Base-by-base conservation (phyloP, 1,284 basidiomycete genomes). In the Inonotus hispidus region DNA sequence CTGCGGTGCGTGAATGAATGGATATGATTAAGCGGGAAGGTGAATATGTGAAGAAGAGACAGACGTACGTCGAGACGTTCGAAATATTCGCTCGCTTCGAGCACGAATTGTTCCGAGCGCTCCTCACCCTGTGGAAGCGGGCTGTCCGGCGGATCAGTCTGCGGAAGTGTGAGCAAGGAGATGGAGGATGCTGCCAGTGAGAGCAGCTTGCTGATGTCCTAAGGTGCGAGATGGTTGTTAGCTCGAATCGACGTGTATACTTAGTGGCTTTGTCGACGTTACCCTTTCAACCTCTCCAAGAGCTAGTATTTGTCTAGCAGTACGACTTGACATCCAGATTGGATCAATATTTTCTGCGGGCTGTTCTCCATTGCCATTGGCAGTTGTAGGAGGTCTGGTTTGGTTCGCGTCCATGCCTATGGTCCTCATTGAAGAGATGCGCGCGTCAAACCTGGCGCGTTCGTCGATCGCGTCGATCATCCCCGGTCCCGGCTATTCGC, bases 221-320 rank as follows among this genome's bases (percentile, higher is more conserved):
- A 43, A 14, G 7, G 68, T 13, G 58, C n/a, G 56, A 57, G 50
- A n/a, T 43, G 19, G 32, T 32, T 8, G 32, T 32, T 32, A 32
- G 32, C 32, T 32, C 32, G 8, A 8, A 4, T 8, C 8, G 32
- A 3, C 8, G 32, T 3, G 32, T 4, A 32, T n/a, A n/a, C n/a
- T n/a, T n/a, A 32, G 32, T 32, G 46, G 14, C 7, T 16, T 43
- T 43, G 41, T 39, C 7, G 23, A 32, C 53, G 72, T 60, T 60
- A 89, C 90, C 79, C 90, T 89, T 71, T 92, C 90, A 39, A 92
- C 90, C 70, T 87, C 82, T n/a, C 86, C 83, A 8, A 92, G 80
- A 1, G 84, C 87, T 68, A 85, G 87, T 65, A 92, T 92, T 69
- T 92, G 90, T 60, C 87, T 78, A 13, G 90, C 87, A 35, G 90